Percentiles rank a stretch among this genome's conserved stretches.
phyloP scores from a whole-genome alignment of 2,329 filamentous ascomycete species.

The Phialophora chinensis region DNA sequence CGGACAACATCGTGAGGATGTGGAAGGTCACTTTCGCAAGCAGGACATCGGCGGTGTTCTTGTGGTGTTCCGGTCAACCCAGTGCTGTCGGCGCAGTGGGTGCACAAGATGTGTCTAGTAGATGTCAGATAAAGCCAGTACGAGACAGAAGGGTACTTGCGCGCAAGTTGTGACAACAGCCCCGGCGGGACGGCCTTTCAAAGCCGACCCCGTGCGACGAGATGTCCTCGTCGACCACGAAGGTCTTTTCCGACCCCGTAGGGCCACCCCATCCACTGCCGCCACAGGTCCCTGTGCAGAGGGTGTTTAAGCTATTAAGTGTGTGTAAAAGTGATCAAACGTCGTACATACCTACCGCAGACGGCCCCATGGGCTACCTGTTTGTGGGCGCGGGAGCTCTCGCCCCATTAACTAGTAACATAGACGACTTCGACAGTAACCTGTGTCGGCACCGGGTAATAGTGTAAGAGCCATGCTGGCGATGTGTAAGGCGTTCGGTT shows the following conservation, averaged over 20 bases:
- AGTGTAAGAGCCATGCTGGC: neutral
- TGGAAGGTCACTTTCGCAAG: slow-evolving; percentile 70
- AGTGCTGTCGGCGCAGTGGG: slow-evolving; percentile 70
- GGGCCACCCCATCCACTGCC: slow-evolving; percentile 43
- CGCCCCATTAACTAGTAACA: too few relatives aligned
- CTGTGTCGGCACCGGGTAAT: too few relatives aligned
- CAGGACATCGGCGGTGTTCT: slow-evolving; percentile 70
- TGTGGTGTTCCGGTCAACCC: slow-evolving; percentile 65
- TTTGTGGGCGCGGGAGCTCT: too few relatives aligned
- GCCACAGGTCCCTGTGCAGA: too few relatives aligned
- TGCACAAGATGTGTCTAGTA: slow-evolving; percentile 81
- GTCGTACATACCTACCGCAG: too few relatives aligned
- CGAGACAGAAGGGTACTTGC: slow-evolving; percentile 52
- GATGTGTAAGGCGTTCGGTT: neutral
- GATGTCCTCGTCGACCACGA: too few relatives aligned
- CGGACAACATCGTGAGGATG: slow-evolving; percentile 77
- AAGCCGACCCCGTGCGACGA: too few relatives aligned
- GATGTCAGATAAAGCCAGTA: slow-evolving; percentile 25
- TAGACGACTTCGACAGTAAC: too few relatives aligned
- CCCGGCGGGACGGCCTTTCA: neutral
- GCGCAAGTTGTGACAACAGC: slow-evolving; percentile 91
- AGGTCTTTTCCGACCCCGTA: too few relatives aligned
- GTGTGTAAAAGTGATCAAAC: too few relatives aligned
- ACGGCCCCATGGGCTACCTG: too few relatives aligned
- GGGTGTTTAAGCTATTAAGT: too few relatives aligned